Base-by-base conservation (phyloP, 163 green algal genomes). In the Coccomyxa subellipsoidea region DNA sequence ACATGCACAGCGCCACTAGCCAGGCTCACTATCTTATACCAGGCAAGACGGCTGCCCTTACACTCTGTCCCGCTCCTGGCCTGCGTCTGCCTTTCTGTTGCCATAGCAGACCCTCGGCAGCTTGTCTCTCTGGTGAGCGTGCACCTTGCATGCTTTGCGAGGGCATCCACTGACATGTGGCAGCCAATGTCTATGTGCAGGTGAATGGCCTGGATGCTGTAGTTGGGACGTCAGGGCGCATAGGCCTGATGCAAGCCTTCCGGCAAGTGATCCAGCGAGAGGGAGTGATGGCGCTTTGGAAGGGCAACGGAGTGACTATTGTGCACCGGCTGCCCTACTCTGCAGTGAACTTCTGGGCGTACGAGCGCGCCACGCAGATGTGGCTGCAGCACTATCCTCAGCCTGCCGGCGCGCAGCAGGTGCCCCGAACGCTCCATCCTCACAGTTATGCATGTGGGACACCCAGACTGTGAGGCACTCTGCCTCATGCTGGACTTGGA, bases 1-100 rank as follows among this genome's bases (percentile, higher is more conserved):
- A 96, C 90, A 0, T 91, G 84, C 75, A 98, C 96, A 31, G 96
- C 96, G 0, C 96, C 96, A 1, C 88, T 99, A 23, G 95, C 95
- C 1, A 90, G 96, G 8, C 90, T 99, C 0, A 99, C 96, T 25
- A 99, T 99, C 75, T 86, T 99, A 1, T 99, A 98, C 83, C 96
- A 99, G 91, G 95, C 96, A 25, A 10, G 86, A 4, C 35, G 72
- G 25, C 35, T 34, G 32, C 37, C 6, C 25, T 32, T 0, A 79
- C 72, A 5, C 25, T 2, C 72, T 40, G 31, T 37, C 4, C 18
- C 12, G 12, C 25, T 18, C 69, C 69, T 34, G 23, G 5, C 31
- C 31, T 36, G 69, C 6, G 18, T 4, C 2, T 78, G n/a, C 7
- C 31, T 38, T 21, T 1, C 36, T 59, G 25, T 32, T 3, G 36